Conservation (phyloP, 2,329 filamentous ascomycete species). For the Epichloe uncinata region DNA sequence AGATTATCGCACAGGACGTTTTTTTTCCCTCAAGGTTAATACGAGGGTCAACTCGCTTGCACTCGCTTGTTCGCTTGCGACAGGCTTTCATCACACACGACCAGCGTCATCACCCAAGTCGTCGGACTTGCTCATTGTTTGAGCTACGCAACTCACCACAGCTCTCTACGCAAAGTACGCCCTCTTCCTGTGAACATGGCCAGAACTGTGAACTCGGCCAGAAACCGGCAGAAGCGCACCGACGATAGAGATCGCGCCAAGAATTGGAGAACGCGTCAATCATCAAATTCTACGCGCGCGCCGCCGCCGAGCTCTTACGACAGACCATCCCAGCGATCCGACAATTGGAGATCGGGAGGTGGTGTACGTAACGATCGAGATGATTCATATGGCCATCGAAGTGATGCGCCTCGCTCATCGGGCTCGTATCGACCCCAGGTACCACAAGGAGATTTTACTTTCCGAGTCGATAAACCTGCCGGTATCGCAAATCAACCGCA, state of each 20-base stretch:
- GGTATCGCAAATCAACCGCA: constrained; percentile 28
- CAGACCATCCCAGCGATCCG: constrained; percentile 11
- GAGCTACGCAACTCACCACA: not conserved
- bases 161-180: not conserved
- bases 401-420: constrained; percentile 11
- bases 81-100: not conserved
- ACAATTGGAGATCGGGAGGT: constrained; percentile 18
- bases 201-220: not conserved
- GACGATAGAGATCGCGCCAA: constrained; percentile 6
- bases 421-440: constrained; percentile 19
- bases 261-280: constrained; percentile 3
- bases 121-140: not conserved
- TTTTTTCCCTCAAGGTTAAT: not conserved
- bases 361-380: constrained; percentile 12
- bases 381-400: constrained; percentile 10
- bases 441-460: constrained; percentile 40
- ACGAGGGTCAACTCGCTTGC: not conserved
- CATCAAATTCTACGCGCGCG: constrained; percentile 4
- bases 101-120: not conserved
- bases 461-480: constrained; percentile 37
- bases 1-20: not conserved
- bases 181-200: not conserved
- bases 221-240: constrained; percentile 4
- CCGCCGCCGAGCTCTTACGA: constrained; percentile 7
- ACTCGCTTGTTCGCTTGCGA: not conserved